These are phyloP conservation scores for Aspergillus aculeatus DNA, from an alignment of 2,329 filamentous ascomycete species.

Conservation along the genomic window DNA sequence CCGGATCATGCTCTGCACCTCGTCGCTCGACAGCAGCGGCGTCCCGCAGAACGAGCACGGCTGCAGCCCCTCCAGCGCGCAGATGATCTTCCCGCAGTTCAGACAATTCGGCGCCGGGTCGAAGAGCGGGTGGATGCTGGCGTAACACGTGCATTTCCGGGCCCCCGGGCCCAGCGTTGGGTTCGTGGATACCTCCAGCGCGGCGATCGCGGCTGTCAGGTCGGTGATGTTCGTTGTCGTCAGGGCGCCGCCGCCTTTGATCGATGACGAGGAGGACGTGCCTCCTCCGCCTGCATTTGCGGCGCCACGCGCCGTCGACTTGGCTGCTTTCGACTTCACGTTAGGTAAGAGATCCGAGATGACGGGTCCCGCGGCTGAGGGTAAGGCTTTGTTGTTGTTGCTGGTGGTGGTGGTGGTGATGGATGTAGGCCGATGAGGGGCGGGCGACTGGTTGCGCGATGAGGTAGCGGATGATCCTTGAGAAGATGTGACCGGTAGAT, in stretches of 20 bases:
- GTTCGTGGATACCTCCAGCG: slow-evolving; percentile 89
- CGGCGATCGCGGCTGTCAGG: slow-evolving; percentile 75
- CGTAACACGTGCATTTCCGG: slow-evolving; percentile 82
- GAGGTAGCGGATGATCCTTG: slow-evolving; percentile 47
- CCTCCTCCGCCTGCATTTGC: slow-evolving; percentile 61
- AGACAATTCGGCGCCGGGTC: slow-evolving; percentile 91
- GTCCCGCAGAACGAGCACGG: slow-evolving; percentile 88
- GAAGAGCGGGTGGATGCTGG: slow-evolving; percentile 80
- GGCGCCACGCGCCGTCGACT: slow-evolving; percentile 65
- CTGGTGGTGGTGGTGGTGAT: slow-evolving; percentile 1
- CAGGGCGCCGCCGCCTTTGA: slow-evolving; percentile 36
- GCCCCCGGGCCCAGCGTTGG: slow-evolving; percentile 62
- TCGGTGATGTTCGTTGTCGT: slow-evolving; percentile 54
- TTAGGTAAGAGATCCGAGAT: slow-evolving; percentile 72
- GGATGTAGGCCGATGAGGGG: slow-evolving; percentile 36
- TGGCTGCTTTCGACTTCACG: slow-evolving; percentile 58
- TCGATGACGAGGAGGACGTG: slow-evolving; percentile 51
- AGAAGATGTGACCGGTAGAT: slow-evolving; percentile 34
- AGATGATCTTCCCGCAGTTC: slow-evolving; percentile 91
- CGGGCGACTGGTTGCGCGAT: slow-evolving; percentile 45
- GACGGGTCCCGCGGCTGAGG: slow-evolving; percentile 72
- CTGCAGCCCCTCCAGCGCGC: slow-evolving; percentile 87
- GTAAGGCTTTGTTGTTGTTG: slow-evolving; percentile 39
- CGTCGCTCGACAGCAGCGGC: slow-evolving; percentile 67
- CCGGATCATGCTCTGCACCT: slow-evolving; percentile 81